phyloP scores from a whole-genome alignment of 441 rosid genomes.

The Gossypium laxum region DNA sequence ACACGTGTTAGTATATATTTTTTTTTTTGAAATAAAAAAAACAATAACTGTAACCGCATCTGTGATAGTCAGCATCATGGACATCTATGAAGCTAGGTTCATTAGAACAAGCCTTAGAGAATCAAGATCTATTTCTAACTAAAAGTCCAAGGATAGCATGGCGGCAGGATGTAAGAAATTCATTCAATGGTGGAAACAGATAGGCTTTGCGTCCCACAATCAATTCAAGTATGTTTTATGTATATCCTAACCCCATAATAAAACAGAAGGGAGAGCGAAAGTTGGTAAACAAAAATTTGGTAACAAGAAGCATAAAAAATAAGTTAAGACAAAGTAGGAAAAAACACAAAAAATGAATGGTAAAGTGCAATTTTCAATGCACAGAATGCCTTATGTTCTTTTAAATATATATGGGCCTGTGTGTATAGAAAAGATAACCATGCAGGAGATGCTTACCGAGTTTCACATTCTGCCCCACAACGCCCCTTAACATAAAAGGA shows the following conservation, averaged over 20 bases:
- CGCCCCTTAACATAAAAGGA: slow-evolving; percentile 43
- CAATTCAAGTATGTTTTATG: neutral
- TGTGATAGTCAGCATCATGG: neutral
- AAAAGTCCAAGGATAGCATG: neutral
- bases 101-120: neutral
- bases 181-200: neutral
- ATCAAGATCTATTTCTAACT: neutral
- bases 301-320: neutral
- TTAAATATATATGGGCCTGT: neutral
- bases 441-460: slow-evolving; percentile 41
- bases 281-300: neutral
- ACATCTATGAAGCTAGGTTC: neutral
- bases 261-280: neutral
- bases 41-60: neutral
- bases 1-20: neutral
- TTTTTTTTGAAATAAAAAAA: neutral
- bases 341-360: neutral
- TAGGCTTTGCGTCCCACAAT: neutral
- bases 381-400: neutral
- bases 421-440: neutral
- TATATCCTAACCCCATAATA: neutral
- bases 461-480: slow-evolving; percentile 79
- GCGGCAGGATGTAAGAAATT: neutral
- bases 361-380: neutral
- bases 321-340: neutral